Conservation (phyloP, 2,329 filamentous ascomycete species). For the Fusarium poae region DNA sequence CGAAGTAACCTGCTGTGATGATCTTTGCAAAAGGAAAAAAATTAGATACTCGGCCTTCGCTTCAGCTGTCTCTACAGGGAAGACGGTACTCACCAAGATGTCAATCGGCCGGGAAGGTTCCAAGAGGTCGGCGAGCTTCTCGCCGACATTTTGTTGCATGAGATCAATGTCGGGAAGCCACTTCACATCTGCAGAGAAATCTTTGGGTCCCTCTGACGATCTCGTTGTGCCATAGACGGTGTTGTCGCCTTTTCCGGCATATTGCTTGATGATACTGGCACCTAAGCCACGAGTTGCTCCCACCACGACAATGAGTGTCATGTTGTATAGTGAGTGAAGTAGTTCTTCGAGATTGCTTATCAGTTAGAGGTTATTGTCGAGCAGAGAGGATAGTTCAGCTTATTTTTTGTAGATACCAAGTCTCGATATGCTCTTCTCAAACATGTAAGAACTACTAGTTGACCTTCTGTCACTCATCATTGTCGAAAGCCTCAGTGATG, state of each 20-base stretch:
- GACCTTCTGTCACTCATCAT: constrained; percentile 7
- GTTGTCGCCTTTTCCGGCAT: constrained; percentile 62
- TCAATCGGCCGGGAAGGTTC: constrained; percentile 56
- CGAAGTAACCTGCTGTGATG: constrained; percentile 78
- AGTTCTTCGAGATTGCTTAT: not conserved
- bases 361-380: not conserved
- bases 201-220: constrained; percentile 58
- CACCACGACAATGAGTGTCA: constrained; percentile 70
- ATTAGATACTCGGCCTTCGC: constrained; percentile 9
- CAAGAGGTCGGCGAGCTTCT: constrained; percentile 62
- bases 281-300: constrained; percentile 78
- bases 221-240: constrained; percentile 72
- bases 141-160: constrained; percentile 60
- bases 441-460: not conserved
- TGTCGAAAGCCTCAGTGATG: constrained; percentile 32
- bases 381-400: not conserved
- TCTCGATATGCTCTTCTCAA: not conserved
- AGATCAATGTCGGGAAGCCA: constrained; percentile 74
- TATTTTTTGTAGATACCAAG: not conserved
- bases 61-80: not conserved
- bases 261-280: constrained; percentile 69
- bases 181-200: constrained; percentile 59
- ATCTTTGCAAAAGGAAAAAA: constrained; percentile 59
- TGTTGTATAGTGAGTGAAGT: constrained; percentile 39
- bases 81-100: constrained; percentile 56